phyloP scores from a whole-genome alignment of 106 monocot genomes.

The Dioscorea zingiberensis region DNA sequence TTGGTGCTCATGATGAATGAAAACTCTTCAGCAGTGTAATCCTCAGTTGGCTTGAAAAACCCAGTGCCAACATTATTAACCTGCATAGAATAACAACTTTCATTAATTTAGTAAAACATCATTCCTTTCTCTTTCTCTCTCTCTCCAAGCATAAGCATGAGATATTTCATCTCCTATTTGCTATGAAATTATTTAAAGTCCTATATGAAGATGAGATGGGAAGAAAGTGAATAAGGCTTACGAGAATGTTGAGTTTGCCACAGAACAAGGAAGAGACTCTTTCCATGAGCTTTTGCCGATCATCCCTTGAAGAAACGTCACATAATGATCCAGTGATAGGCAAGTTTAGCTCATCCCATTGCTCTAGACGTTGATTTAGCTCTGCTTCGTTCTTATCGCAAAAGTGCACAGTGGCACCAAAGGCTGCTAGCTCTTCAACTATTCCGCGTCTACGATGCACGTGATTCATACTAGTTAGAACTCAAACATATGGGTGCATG shows the following conservation, averaged over 20 bases:
- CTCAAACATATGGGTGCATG: neutral
- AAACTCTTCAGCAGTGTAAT: slow-evolving; percentile 18
- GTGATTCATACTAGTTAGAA: too few relatives aligned
- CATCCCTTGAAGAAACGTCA: slow-evolving; percentile 31
- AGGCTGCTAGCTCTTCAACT: slow-evolving; percentile 48
- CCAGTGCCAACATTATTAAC: slow-evolving; percentile 31
- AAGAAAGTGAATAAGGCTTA: slow-evolving; percentile 6
- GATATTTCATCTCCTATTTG: too few relatives aligned
- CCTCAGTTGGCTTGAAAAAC: slow-evolving; percentile 10
- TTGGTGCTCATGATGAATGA: slow-evolving; percentile 31
- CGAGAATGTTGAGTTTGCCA: slow-evolving; percentile 61
- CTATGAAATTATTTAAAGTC: too few relatives aligned
- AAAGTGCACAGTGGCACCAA: slow-evolving; percentile 56
- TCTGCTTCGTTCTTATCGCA: slow-evolving; percentile 54
- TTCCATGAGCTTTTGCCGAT: slow-evolving; percentile 44
- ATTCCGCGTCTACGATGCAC: slow-evolving; percentile 5
- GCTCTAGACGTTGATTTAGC: slow-evolving; percentile 30
- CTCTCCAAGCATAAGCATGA: too few relatives aligned
- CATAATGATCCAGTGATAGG: slow-evolving; percentile 49
- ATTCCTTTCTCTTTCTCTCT: too few relatives aligned
- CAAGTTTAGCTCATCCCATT: slow-evolving; percentile 31
- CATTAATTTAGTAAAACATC: too few relatives aligned
- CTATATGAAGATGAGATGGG: too few relatives aligned
- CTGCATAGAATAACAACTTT: slow-evolving; percentile 4
- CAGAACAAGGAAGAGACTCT: slow-evolving; percentile 27